Base-by-base conservation (phyloP, 148 eudicot species). In the Polygonum aviculare region DNA sequence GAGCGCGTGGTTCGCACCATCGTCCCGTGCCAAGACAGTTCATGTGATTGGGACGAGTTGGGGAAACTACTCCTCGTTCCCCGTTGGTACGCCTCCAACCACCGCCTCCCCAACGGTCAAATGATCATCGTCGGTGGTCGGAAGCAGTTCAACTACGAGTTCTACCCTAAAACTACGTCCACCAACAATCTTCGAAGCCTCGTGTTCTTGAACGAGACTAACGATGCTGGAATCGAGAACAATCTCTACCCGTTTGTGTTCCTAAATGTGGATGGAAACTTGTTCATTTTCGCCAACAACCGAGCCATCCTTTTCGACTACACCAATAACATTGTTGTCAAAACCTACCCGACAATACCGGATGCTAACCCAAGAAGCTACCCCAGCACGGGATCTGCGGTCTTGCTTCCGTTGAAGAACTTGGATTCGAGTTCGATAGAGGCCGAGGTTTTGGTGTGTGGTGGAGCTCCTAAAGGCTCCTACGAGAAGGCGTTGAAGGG, bases 311-410 rank as follows among this genome's bases (percentile, higher is more conserved):
- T 93, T 57, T 82, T 90, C 16, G 83, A 93, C 83, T 93, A 89
- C 67, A 38, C 15, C 2, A 78, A 57, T 0, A 63, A 77, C 14
- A 54, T 0, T 0, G 88, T 88, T 12, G 84, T 88, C 26, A 83
- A 76, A 63, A 81, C 78, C 0, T 93, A 85, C 76, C 98, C 96
- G 3, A n/a, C 54, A 3, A 80, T 90, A 2, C 90, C 93, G 0
- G 92, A 85, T 7, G 87, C 87, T 9, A 87, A 88, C 3, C 93
- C 96, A 11, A 80, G 98, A 72, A 73, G 69, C 74, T 93, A 93
- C 49, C 96, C 96, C 12, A 86, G 93, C 22, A 84, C 92, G 0
- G 96, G 92, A 0, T 93, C 96, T 0, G 89, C 92, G 0, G 93
- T 84, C 10, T 76, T 93, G 33, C 85, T 93, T 5, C 96, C 96